phyloP scores from a whole-genome alignment of 2,329 filamentous ascomycete species.

The Alternaria postmessia region DNA sequence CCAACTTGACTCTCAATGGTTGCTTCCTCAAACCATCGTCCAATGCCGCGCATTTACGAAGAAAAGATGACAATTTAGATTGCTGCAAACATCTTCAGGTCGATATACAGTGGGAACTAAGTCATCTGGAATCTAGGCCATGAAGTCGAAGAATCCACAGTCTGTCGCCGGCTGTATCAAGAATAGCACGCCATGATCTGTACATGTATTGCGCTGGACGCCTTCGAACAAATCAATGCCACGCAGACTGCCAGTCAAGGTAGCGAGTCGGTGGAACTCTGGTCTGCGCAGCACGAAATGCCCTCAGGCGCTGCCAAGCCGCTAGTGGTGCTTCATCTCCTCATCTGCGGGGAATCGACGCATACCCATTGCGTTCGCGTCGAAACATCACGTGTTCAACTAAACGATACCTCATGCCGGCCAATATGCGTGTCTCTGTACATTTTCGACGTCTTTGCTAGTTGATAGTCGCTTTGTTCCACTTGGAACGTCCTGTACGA shows the following conservation, averaged over 20 bases:
- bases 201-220: not conserved
- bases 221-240: not conserved
- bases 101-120: too few species aligned
- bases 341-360: not conserved
- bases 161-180: too few species aligned
- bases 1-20: too few species aligned
- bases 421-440: too few species aligned
- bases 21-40: too few species aligned
- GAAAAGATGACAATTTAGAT: too few species aligned
- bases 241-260: not conserved
- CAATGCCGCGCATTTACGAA: too few species aligned
- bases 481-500: not conserved
- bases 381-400: not conserved
- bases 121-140: too few species aligned
- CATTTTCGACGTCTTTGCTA: not conserved
- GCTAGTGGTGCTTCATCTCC: not conserved
- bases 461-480: not conserved
- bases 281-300: rapidly evolving
- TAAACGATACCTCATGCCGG: not conserved
- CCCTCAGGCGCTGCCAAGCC: not conserved
- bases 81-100: too few species aligned
- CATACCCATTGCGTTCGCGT: not conserved
- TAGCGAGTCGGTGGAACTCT: not conserved
- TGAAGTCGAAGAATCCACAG: too few species aligned
- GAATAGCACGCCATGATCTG: too few species aligned